Base-by-base conservation (phyloP, 176 grass and related monocot genomes). In the Bonia amplexicaulis region DNA sequence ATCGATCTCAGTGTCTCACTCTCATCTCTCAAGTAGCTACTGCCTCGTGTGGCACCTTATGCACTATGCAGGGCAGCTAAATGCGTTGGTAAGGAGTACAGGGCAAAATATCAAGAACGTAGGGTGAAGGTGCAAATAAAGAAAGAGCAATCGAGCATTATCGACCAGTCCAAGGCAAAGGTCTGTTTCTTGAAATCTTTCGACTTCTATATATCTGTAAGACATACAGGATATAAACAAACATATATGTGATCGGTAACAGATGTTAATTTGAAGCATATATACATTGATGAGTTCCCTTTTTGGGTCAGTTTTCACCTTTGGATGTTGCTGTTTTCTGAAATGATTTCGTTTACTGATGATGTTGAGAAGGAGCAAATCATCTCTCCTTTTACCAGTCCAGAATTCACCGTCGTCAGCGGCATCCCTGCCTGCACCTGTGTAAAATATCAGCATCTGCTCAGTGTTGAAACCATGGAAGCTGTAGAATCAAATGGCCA, bases 401-500 rank as follows among this genome's bases (percentile, higher is more conserved):
- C 23, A 26, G 58, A 61, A 61, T 26, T 61, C 23, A 23, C 7
- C 69, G 7, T 6, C 20, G 69, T 41, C 65, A 5, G 10, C 16
- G 47, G 9, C 9, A 45, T 45, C 44, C 44, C 44, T 46, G 44
- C 44, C 44, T 46, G 44, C 44, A 12, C 44, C 44, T 3, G 44
- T 46, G 44, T 46, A 46, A 46, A 46, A 12, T 46, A 12, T 46
- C 44, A 12, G 44, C 44, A 46, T 46, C 44, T 46, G 9, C 44
- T 46, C 44, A 0, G 44, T 12, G 44, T 46, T 46, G 44, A 46
- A 46, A 46, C 44, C 44, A 46, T 46, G 44, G 44, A 46, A 66
- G 39, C 20, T 15, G 79, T 61, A 29, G 85, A 82, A 82, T 81
- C 78, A 15, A 76, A 59, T 19, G 61, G 12, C 71, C 53, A 2